Evolutionary conservation across 805 yeast genomes (phyloP), one percentile per base, ranked within the genome.

Genomic region (Kurtzmaniella cleridarum): DNA sequence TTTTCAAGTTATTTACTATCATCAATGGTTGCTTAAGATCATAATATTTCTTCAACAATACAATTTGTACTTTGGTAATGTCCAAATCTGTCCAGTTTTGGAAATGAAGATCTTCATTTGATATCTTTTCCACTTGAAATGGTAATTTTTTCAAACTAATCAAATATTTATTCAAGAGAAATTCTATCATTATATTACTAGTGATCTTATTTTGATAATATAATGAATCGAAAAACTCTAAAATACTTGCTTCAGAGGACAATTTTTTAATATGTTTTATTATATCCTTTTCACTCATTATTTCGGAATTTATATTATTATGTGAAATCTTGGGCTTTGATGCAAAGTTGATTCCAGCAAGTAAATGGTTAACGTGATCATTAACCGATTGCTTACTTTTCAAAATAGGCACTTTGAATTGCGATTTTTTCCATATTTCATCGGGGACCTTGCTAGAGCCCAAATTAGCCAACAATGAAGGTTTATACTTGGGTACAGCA

Each of bases 21-120:
- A 43, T 42, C 23, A 62, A 41, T 6, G 71, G 70, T 34, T 53
- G 50, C 32, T 54, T 54, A 34, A 64, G 41, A 34, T 59, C 68
- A 35, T 65, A 58, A 48, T 51, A 60, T 44, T 67, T 67, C 42
- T 63, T 63, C 41, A 67, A 41, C 16, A 65, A 44, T 10, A 65
- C 42, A n/a, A 66, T 53, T 15, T 55, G 47, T 28, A 64, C 48
- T 39, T 62, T 62, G 6, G 45, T 38, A n/a, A 49, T 47, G 34
- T 57, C 54, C n/a, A 46, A 6, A 10, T 40, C 42, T 15, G 41
- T 36, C 55, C 60, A 57, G 17, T 42, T 35, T 8, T 40, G 35
- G 39, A 54, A 42, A 5, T 24, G 14, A n/a, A 41, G 17, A 13
- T 28, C 32, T n/a, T 40, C 36, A 26, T 39, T 27, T n/a, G 37